A percentile compares a stretch with the other conserved stretches of the same genome.
Conservation (phyloP, 2,329 filamentous ascomycete species). For the Aureobasidium sp. region DNA sequence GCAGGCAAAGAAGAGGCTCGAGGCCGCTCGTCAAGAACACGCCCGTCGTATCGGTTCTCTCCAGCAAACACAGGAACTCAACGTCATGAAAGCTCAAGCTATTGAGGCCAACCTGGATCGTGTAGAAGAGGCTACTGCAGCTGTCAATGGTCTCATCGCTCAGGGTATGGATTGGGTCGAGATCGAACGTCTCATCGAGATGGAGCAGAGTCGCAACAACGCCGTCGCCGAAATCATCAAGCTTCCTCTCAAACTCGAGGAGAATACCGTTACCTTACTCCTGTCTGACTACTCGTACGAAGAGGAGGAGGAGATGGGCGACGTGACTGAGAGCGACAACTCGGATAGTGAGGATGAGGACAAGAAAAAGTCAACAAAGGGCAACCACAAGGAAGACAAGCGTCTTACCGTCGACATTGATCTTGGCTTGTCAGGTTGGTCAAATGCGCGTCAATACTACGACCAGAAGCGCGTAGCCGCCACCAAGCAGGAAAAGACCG, state of each 20-base stretch:
- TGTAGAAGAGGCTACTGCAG: constrained; percentile 86
- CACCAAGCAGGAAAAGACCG: constrained; percentile 78
- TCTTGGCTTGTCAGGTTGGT: constrained; percentile 71
- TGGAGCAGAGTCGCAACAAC: constrained; percentile 73
- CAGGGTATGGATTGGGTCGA: constrained; percentile 98
- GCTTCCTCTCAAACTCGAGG: constrained; percentile 77
- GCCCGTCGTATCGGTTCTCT: constrained; percentile 75
- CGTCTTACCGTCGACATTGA: constrained; percentile 73
- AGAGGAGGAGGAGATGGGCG: constrained; percentile 49
- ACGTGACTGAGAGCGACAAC: constrained; percentile 57
- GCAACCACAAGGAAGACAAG: constrained; percentile 27
- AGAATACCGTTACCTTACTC: constrained; percentile 76
- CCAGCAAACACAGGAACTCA: constrained; percentile 70
- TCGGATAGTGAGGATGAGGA: constrained; percentile 51
- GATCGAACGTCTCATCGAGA: constrained; percentile 77
- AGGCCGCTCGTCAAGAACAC: constrained; percentile 77
- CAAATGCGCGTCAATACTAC: constrained; percentile 86
- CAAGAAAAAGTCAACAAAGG: constrained; percentile 16
- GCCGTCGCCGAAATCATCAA: constrained; percentile 81
- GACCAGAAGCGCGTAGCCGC: constrained; percentile 78
- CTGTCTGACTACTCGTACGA: constrained; percentile 62
- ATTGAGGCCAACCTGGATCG: constrained; percentile 86
- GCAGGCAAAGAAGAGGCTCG: constrained; percentile 71
- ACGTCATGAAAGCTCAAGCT: constrained; percentile 78
- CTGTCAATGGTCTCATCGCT: constrained; percentile 81